Evolutionary conservation across 2,329 filamentous ascomycete genomes (phyloP).

Genomic region (Mycosphaerella arachidis): DNA sequence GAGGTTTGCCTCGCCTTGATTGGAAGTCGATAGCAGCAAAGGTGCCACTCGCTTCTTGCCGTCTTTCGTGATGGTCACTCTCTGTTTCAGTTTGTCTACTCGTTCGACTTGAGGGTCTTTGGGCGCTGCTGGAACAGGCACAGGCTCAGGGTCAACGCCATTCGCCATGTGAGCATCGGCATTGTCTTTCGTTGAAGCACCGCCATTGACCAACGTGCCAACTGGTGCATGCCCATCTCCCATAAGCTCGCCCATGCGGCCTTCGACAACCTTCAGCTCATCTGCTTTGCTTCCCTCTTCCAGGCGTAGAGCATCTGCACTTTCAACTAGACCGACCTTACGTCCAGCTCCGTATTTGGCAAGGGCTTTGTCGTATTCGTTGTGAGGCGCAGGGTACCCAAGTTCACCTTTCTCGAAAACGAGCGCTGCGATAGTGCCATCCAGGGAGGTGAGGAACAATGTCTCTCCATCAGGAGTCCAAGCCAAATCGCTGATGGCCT

Average conservation of each 20-base stretch:
- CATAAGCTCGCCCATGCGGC: conserved; percentile 98
- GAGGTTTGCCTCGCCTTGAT: conserved; percentile 78
- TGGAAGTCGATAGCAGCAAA: conserved; percentile 78
- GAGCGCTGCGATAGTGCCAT: conserved; percentile 78
- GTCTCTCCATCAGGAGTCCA: conserved; percentile 92
- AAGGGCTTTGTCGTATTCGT: conserved; percentile 88
- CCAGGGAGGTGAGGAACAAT: conserved; percentile 79
- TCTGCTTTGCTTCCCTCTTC: conserved; percentile 86
- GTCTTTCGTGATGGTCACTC: conserved; percentile 92
- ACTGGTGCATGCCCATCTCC: conserved; percentile 65
- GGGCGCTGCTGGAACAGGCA: conserved; percentile 39
- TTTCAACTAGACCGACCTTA: conserved; percentile 87
- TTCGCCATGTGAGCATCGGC: conserved; percentile 16
- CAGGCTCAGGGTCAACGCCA: conserved; percentile 25
- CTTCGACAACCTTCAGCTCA: conserved; percentile 84
- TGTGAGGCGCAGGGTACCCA: conserved; percentile 77
- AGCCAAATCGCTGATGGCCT: conserved; percentile 88
- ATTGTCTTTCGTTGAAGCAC: conserved; percentile 43
- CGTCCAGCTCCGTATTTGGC: conserved; percentile 88
- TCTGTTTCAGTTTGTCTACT: conserved; percentile 72
- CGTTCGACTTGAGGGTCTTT: conserved; percentile 55
- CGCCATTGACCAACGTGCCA: conserved; percentile 39
- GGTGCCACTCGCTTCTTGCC: conserved; percentile 95
- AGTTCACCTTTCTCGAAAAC: conserved; percentile 83
- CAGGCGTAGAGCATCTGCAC: conserved; percentile 78